Base-by-base conservation (phyloP, 257 asterid species). In the Verbascum thapsus region DNA sequence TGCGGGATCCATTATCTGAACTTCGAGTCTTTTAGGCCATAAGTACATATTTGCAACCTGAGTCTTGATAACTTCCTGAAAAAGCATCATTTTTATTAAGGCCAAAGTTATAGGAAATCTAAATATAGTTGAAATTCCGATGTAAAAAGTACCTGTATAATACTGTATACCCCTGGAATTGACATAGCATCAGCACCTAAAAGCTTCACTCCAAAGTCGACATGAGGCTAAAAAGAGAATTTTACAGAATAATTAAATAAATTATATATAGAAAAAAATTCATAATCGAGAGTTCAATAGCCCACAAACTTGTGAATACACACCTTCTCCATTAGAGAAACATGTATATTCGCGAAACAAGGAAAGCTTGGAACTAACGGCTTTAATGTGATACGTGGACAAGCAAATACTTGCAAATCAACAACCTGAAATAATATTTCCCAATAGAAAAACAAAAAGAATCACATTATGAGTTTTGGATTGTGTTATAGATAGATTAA, bases 141-240 rank as follows among this genome's bases (percentile, higher is more conserved):
- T 26, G n/a, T 3, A n/a, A 17, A 34, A 32, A 68, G 37, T 59
- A 92, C 99, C 94, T 92, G 99, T 69, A 90, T 92, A 65, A 90
- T 71, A 67, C 86, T 74, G 75, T 94, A 94, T 40, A 78, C 82
- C 23, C 96, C 99, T 6, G 99, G 99, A 72, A 94, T 84, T 34
- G 99, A 78, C 99, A 94, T 94, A n/a, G 82, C 95, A 74, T 94
- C 99, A 32, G 88, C 96, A 22, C 99, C 99, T 9, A 94, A 61
- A 40, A 94, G 82, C 87, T 90, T 94, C 26, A 85, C 83, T 72
- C 99, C 99, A 72, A 88, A 94, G 74, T 94, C 99, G 18, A 94
- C 95, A 65, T 90, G 97, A 57, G 99, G 99, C 99, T 94, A 83
- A 78, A 70, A 42, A 67, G 41, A 38, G 43, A 51, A n/a, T n/a